Percentiles rank a stretch among this genome's conserved stretches.
These are phyloP conservation scores for Kazachstania taianensis DNA, from an alignment of 805 yeast species.

Conservation along the genomic window DNA sequence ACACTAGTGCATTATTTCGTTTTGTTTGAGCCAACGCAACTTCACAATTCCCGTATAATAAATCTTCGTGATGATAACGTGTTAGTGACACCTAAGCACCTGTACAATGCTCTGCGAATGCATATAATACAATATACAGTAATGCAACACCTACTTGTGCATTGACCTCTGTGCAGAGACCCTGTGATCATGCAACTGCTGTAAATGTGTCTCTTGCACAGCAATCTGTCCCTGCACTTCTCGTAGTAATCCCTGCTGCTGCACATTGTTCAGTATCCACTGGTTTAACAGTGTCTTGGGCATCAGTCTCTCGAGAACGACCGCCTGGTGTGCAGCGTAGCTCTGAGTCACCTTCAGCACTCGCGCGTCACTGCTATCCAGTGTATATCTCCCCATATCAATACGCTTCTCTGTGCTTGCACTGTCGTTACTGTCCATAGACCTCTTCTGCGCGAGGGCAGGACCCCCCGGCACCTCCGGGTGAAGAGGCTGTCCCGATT, in stretches of 20 bases:
- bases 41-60: no score
- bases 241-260: background rate
- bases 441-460: background rate
- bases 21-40: no score
- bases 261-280: slow-evolving; percentile 31
- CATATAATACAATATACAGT: no score
- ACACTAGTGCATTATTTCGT: no score
- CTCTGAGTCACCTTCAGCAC: slow-evolving; percentile 11
- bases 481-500: slow-evolving; percentile 11
- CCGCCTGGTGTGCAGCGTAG: slow-evolving; percentile 25
- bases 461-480: slow-evolving; percentile 8
- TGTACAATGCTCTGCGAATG: no score
- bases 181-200: no score
- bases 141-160: no score
- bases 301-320: slow-evolving; percentile 31
- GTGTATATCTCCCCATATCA: background rate
- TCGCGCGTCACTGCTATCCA: background rate
- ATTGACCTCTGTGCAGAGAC: no score
- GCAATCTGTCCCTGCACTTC: slow-evolving; percentile 35
- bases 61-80: no score
- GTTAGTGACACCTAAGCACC: no score
- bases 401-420: background rate
- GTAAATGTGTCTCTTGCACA: no score
- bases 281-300: slow-evolving; percentile 30
- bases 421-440: background rate